Percentiles rank a stretch among this genome's conserved stretches.
phyloP scores from a whole-genome alignment of 371 early-diverging fungal genomes.

The Thermomucor indicae-seudaticae region DNA sequence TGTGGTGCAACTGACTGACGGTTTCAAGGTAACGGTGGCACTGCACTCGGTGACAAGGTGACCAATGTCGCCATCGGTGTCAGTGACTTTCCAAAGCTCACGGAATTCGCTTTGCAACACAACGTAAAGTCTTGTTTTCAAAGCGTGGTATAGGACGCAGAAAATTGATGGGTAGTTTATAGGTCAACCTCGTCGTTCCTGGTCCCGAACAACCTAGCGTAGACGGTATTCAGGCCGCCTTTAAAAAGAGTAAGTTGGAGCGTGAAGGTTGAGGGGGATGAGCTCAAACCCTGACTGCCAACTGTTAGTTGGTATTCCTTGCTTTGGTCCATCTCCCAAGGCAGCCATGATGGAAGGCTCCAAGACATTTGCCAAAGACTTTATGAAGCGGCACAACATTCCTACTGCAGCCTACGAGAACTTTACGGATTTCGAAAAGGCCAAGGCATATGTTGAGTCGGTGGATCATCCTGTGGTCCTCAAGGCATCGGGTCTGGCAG shows the following conservation, averaged over 20 bases:
- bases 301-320: slow-evolving; percentile 81
- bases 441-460: slow-evolving; percentile 66
- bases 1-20: not conserved
- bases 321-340: slow-evolving; percentile 89
- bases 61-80: slow-evolving; percentile 75
- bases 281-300: not conserved
- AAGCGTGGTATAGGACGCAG: not conserved
- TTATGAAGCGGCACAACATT: slow-evolving; percentile 93
- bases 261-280: not conserved
- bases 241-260: slow-evolving; percentile 67
- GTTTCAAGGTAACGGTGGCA: slow-evolving; percentile 88
- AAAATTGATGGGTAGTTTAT: not conserved
- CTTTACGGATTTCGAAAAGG: slow-evolving; percentile 84
- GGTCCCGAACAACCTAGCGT: slow-evolving; percentile 98
- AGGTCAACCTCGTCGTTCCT: slow-evolving; percentile 81
- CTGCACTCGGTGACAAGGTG: slow-evolving; percentile 70
- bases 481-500: slow-evolving; percentile 94
- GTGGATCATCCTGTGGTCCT: slow-evolving; percentile 70
- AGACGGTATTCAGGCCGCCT: slow-evolving; percentile 81
- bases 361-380: slow-evolving; percentile 97
- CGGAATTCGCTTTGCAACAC: slow-evolving; percentile 77
- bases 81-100: slow-evolving; percentile 69
- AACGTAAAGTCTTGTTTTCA: slow-evolving; percentile 41
- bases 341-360: slow-evolving; percentile 96
- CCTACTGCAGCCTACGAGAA: slow-evolving; percentile 93